These are phyloP conservation scores for Trichomonas gallinae DNA, from an alignment of 208 protist genomes.

Conservation along the genomic window DNA sequence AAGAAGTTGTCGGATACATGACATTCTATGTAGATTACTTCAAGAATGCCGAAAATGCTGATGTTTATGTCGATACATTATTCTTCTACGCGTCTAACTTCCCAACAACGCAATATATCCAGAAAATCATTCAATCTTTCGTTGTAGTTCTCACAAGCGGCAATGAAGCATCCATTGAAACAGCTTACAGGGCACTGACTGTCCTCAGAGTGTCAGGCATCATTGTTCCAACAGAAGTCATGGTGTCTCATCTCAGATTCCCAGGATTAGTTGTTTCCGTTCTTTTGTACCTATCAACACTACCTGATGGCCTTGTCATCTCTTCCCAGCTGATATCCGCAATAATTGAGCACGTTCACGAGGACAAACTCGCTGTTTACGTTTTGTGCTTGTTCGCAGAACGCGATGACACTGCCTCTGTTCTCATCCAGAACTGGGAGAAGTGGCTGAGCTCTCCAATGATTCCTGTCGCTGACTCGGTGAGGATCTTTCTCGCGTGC, in stretches of 20 bases:
- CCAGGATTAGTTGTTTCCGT: not conserved
- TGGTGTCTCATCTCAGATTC: not conserved
- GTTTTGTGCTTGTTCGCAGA: not conserved
- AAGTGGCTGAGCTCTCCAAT: not conserved
- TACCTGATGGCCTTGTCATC: not conserved
- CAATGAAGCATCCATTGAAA: not conserved
- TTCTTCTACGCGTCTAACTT: not conserved
- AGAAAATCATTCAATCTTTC: not conserved
- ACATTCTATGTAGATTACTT: not conserved
- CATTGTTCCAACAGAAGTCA: not conserved
- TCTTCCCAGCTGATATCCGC: not conserved
- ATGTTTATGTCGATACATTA: not conserved
- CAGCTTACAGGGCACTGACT: not conserved
- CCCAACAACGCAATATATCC: not conserved
- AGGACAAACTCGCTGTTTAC: not conserved
- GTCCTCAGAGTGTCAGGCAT: not conserved
- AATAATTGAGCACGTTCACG: not conserved
- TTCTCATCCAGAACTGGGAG: not conserved
- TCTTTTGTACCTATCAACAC: not conserved
- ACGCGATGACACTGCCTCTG: not conserved
- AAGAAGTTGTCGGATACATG: not conserved
- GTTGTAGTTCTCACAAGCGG: not conserved
- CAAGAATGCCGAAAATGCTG: not conserved
- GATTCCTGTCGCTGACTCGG: not conserved
- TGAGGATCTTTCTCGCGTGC: not conserved